Evolutionary conservation across 2,329 filamentous ascomycete genomes (phyloP).

Genomic region (Paracoccidioides brasiliensis): DNA sequence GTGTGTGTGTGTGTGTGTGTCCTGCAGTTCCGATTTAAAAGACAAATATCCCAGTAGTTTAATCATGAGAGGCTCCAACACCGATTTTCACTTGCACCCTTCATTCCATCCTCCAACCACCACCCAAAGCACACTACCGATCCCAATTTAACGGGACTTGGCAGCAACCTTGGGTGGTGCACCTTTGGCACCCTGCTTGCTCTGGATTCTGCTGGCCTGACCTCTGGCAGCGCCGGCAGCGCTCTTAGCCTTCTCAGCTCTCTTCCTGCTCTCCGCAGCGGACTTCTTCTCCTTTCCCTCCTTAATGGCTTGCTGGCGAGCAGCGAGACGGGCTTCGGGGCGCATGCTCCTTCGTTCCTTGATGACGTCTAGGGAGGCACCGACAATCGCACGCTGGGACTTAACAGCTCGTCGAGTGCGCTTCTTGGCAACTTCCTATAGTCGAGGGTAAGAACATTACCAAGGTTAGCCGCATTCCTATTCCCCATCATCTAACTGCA

Average conservation of each 20-base stretch:
- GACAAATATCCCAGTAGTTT: not conserved
- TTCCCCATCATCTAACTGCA: conserved; percentile 1
- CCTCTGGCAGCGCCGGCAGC: conserved; percentile 64
- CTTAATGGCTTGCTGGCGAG: conserved; percentile 82
- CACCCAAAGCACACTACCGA: not conserved
- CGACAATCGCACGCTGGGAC: conserved; percentile 96
- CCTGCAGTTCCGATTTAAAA: not conserved
- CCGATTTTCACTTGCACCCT: not conserved
- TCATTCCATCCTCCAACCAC: not conserved
- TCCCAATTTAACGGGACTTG: conserved; percentile 60
- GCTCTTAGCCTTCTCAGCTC: conserved; percentile 97
- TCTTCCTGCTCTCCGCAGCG: conserved; percentile 79
- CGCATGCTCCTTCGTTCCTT: conserved; percentile 95
- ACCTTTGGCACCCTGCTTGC: conserved; percentile 97
- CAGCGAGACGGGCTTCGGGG: conserved; percentile 88
- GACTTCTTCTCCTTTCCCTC: conserved; percentile 98
- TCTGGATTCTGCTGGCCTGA: conserved; percentile 64
- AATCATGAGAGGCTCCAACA: not conserved
- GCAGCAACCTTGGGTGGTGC: conserved; percentile 71
- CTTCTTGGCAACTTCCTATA: conserved; percentile 99
- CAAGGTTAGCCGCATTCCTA: not conserved
- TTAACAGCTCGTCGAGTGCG: conserved; percentile 96
- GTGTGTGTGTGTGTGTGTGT: not conserved
- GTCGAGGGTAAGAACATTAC: conserved; percentile 14
- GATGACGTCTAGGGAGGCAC: conserved; percentile 98